A percentile compares a stretch with the other conserved stretches of the same genome.
Conservation (phyloP, 768 basidiomycete genomes). For the Boletus barrowsii region DNA sequence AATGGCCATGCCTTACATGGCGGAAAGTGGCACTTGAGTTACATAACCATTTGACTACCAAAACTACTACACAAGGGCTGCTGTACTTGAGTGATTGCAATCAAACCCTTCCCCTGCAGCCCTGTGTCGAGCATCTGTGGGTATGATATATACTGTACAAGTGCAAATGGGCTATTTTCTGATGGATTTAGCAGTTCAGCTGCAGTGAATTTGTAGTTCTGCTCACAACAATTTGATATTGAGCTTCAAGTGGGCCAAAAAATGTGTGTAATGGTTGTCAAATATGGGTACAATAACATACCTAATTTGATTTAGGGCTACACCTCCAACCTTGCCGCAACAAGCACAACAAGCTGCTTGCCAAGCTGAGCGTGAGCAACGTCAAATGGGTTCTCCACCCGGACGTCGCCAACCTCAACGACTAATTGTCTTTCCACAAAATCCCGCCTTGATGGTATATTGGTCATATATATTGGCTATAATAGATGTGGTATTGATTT, state of each 20-base stretch:
- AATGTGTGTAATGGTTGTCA: background rate
- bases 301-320: background rate
- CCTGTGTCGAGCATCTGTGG: background rate
- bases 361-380: background rate
- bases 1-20: background rate
- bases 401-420: background rate
- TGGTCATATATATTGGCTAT: background rate
- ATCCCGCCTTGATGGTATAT: background rate
- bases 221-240: no score
- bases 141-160: background rate
- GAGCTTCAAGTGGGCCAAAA: background rate
- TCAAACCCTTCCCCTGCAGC: background rate
- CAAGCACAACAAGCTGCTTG: background rate
- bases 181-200: background rate
- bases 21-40: no score
- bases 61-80: no score
- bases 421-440: no score
- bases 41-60: no score
- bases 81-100: background rate
- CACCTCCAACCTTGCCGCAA: background rate
- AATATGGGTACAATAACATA: background rate
- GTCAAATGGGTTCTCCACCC: background rate
- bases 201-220: no score
- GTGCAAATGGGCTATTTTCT: background rate
- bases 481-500: no score